These are phyloP conservation scores for Fusarium compactum DNA, from an alignment of 2,329 filamentous ascomycete species.

Conservation along the genomic window DNA sequence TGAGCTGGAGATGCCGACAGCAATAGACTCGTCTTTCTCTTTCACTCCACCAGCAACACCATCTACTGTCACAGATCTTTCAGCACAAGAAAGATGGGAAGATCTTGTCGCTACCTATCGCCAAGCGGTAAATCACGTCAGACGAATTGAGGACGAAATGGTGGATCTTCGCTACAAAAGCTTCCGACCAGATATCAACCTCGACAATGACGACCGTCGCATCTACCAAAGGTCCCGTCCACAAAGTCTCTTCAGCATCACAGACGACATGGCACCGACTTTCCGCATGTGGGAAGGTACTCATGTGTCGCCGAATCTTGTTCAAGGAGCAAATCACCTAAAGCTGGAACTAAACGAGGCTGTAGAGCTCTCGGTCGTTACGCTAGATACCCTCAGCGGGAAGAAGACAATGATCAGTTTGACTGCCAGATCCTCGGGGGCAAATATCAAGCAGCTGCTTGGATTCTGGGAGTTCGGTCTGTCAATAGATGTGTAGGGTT, in stretches of 20 bases:
- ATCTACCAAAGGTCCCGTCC: accelerated
- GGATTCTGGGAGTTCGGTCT: slow-evolving; percentile 4
- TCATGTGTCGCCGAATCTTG: background rate
- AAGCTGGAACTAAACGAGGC: background rate
- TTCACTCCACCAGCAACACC: background rate
- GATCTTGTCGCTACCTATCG: background rate
- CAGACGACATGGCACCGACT: background rate
- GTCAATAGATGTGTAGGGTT: accelerated
- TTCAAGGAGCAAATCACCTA: background rate
- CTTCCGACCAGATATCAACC: background rate
- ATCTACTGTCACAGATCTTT: background rate
- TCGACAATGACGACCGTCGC: background rate
- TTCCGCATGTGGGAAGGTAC: background rate
- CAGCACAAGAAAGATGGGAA: background rate
- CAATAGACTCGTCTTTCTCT: background rate
- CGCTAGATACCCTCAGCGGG: background rate
- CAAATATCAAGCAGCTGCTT: background rate
- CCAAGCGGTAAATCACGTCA: background rate
- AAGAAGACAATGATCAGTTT: slow-evolving; percentile 9
- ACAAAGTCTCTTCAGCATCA: background rate
- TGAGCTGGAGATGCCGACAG: background rate
- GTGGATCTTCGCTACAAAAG: background rate
- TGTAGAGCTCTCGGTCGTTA: background rate
- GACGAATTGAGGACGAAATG: slow-evolving; percentile 3
- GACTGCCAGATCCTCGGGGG: background rate